Percentiles rank a stretch among this genome's conserved stretches.
Evolutionary conservation across 345 rosid genomes (phyloP).

Genomic region (Abelmoschus esculentus): DNA sequence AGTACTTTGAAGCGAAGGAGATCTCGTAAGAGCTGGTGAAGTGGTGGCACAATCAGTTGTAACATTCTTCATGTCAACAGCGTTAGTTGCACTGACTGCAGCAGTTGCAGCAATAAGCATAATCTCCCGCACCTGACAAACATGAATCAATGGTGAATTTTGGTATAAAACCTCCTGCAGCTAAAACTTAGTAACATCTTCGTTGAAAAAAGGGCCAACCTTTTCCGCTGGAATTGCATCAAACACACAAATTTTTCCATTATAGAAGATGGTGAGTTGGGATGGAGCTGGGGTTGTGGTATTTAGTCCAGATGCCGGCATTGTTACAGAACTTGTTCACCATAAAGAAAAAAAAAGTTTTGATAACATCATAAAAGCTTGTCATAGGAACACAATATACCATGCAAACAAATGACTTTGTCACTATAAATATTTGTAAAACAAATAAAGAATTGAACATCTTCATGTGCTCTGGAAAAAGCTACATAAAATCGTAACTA

Average conservation of each 20-base stretch:
- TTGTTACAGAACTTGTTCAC: slow-evolving; percentile 27
- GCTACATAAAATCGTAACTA: no score
- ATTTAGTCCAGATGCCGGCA: slow-evolving; percentile 29
- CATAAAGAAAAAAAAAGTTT: not conserved
- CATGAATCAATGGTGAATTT: slow-evolving; percentile 6
- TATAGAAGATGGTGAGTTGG: slow-evolving; percentile 80
- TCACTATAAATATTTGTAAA: no score
- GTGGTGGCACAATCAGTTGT: slow-evolving; percentile 27
- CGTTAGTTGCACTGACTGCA: slow-evolving; percentile 32
- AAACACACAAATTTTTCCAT: slow-evolving; percentile 65
- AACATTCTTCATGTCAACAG: slow-evolving; percentile 39
- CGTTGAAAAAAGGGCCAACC: slow-evolving; percentile 29
- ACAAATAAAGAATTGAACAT: no score
- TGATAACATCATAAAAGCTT: not conserved
- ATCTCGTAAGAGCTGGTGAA: slow-evolving; percentile 63
- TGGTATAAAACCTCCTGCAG: not conserved
- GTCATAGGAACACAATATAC: not conserved
- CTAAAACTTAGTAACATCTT: not conserved
- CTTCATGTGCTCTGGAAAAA: no score
- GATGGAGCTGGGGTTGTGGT: slow-evolving; percentile 23
- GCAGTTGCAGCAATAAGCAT: slow-evolving; percentile 52
- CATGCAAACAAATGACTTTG: not conserved
- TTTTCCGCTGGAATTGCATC: slow-evolving; percentile 61
- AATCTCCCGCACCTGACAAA: slow-evolving; percentile 57
- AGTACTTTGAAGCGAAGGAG: slow-evolving; percentile 75